Percentiles rank a stretch among this genome's conserved stretches.
Evolutionary conservation across 768 basidiomycete genomes (phyloP).

Genomic region (Suillus ampliporus): DNA sequence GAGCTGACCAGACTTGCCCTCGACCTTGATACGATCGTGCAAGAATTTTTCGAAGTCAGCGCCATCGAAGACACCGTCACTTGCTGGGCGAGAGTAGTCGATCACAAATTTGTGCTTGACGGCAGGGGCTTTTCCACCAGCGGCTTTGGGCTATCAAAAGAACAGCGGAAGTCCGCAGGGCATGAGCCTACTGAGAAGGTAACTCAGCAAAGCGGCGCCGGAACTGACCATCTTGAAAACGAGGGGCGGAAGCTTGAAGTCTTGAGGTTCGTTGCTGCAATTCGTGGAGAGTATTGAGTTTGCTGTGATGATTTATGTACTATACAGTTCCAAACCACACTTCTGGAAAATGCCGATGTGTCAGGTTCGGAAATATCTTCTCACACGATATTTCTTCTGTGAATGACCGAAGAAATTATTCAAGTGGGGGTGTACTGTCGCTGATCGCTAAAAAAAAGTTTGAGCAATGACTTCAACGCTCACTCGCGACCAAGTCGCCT

Average conservation of each 20-base stretch:
- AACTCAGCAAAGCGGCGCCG: conserved; percentile 87
- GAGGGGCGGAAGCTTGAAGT: conserved; percentile 36
- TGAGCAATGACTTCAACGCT: conserved; percentile 36
- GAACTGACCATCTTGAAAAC: conserved; percentile 72
- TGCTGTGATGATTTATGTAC: conserved; percentile 41
- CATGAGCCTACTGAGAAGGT: conserved; percentile 90
- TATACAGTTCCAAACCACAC: conserved; percentile 55
- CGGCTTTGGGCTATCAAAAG: conserved; percentile 59
- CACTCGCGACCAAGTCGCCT: conserved; percentile 71
- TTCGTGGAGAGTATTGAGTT: conserved; percentile 16
- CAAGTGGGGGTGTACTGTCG: neutral
- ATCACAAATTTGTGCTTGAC: conserved; percentile 81
- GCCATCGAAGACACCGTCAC: conserved; percentile 64
- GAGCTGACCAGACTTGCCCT: conserved; percentile 90
- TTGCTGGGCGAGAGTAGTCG: conserved; percentile 85
- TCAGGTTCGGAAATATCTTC: conserved; percentile 12
- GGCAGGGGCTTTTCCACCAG: conserved; percentile 55
- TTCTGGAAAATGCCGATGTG: conserved; percentile 5
- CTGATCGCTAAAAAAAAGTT: neutral
- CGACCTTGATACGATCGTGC: conserved; percentile 93
- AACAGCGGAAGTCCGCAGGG: conserved; percentile 41
- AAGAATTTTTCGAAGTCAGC: conserved; percentile 86
- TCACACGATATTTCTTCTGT: conserved; percentile 26
- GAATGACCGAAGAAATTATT: neutral
- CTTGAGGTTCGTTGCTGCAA: conserved; percentile 16